These are phyloP conservation scores for Lentinula lateritia DNA, from an alignment of 768 basidiomycete species.

Conservation along the genomic window DNA sequence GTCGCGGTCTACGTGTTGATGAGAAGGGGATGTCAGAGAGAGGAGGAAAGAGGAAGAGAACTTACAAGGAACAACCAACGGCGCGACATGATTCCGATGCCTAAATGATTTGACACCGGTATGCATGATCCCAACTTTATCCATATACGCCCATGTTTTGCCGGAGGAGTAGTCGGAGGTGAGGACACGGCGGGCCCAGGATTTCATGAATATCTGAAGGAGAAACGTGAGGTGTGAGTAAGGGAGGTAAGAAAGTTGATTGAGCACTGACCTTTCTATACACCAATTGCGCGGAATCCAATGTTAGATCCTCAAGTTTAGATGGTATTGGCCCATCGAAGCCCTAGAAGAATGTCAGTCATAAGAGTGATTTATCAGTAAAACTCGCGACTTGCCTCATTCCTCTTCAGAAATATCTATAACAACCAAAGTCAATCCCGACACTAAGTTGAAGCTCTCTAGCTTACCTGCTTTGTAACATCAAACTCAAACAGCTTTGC, in stretches of 20 bases:
- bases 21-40: slow-evolving; percentile 15
- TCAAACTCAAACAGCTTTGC: slow-evolving; percentile 40
- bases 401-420: slow-evolving; percentile 21
- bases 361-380: not conserved
- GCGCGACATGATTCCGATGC: slow-evolving; percentile 27
- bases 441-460: not conserved
- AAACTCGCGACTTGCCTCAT: slow-evolving; percentile 16
- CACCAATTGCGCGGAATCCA: slow-evolving; percentile 40
- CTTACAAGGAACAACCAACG: slow-evolving; percentile 29
- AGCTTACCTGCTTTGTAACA: slow-evolving; percentile 32
- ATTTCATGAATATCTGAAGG: slow-evolving; percentile 27
- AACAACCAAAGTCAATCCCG: not conserved
- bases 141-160: slow-evolving; percentile 39
- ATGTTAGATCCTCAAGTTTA: slow-evolving; percentile 30
- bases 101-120: slow-evolving; percentile 39
- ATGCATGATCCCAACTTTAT: slow-evolving; percentile 42
- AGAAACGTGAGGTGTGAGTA: slow-evolving; percentile 13
- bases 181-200: slow-evolving; percentile 27
- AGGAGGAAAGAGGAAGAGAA: not conserved
- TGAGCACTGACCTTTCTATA: slow-evolving; percentile 37
- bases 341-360: slow-evolving; percentile 18
- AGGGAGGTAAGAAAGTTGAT: slow-evolving; percentile 6
- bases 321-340: slow-evolving; percentile 34
- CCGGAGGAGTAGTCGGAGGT: slow-evolving; percentile 38
- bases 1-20: slow-evolving; percentile 29